phyloP scores from a whole-genome alignment of 2,329 filamentous ascomycete genomes.

The Arthrobotrys sphaeroides region DNA sequence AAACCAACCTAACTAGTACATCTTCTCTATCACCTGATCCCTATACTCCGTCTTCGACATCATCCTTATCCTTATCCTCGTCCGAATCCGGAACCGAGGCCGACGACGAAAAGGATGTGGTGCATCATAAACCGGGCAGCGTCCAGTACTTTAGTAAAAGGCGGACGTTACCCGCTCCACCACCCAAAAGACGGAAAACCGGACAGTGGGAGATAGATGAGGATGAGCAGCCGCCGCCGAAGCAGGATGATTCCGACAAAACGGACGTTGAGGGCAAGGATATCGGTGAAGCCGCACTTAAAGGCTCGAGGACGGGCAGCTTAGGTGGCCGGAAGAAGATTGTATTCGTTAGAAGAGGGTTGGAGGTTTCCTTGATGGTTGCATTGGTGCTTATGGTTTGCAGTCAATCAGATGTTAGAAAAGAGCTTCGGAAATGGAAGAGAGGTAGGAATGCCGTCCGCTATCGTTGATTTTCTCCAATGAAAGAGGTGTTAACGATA shows the following conservation, averaged over 20 bases:
- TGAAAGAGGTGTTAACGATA: constrained; percentile 21
- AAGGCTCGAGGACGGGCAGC: constrained; percentile 41
- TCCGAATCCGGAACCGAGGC: constrained; percentile 58
- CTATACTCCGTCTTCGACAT: constrained; percentile 25
- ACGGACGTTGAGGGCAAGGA: constrained; percentile 46
- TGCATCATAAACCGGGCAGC: constrained; percentile 16
- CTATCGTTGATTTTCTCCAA: background rate
- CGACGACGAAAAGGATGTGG: constrained; percentile 57
- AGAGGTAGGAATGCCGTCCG: constrained; percentile 54
- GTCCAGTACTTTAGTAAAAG: constrained; percentile 50
- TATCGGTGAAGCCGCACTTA: constrained; percentile 22
- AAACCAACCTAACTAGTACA: constrained; percentile 29
- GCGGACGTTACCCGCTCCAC: constrained; percentile 54
- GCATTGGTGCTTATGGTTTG: constrained; percentile 55
- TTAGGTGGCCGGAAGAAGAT: constrained; percentile 54
- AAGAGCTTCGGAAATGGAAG: constrained; percentile 54
- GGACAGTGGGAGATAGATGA: constrained; percentile 56
- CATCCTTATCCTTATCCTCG: constrained; percentile 60
- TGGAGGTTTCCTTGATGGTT: constrained; percentile 56
- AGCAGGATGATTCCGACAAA: constrained; percentile 52
- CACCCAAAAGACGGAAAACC: constrained; percentile 55
- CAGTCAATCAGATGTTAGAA: constrained; percentile 54
- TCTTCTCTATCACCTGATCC: background rate
- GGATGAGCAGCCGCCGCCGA: constrained; percentile 53
- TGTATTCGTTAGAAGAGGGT: constrained; percentile 56